These are phyloP conservation scores for Phytopythium delawarense DNA, from an alignment of 352 stramenopile species.

Conservation along the genomic window DNA sequence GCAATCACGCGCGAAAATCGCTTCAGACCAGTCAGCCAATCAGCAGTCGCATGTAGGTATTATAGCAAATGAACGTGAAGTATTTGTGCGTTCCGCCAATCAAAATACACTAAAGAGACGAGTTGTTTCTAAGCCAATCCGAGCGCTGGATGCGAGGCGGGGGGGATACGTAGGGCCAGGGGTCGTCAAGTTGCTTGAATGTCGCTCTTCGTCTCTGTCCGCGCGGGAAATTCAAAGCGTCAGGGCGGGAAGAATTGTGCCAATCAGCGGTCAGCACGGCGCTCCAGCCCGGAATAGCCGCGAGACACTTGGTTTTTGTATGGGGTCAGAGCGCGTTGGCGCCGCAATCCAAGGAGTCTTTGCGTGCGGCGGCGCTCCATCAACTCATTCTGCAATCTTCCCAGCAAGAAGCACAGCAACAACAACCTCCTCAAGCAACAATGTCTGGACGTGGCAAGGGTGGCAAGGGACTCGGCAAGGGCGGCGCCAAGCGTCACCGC, in stretches of 20 bases:
- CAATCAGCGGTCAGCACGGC: not conserved
- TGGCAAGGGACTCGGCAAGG: slow-evolving; percentile 80
- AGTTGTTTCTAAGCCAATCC: slow-evolving; percentile 20
- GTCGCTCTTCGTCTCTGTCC: not conserved
- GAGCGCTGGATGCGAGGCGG: too few relatives aligned
- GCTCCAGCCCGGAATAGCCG: too few relatives aligned
- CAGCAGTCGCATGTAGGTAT: not conserved
- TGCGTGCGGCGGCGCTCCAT: not conserved
- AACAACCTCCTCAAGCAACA: slow-evolving; percentile 23
- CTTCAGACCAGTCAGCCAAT: too few relatives aligned
- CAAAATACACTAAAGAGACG: slow-evolving; percentile 5
- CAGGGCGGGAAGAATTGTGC: not conserved
- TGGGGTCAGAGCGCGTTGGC: not conserved
- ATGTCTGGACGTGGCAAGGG: slow-evolving; percentile 87
- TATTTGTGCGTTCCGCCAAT: slow-evolving; percentile 7
- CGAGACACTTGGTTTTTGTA: not conserved
- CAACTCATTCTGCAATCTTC: slow-evolving; percentile 65
- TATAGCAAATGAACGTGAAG: slow-evolving; percentile 3
- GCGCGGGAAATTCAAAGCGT: slow-evolving; percentile 17
- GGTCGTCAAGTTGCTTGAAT: slow-evolving; percentile 13
- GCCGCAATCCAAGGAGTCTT: not conserved
- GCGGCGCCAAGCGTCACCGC: slow-evolving; percentile 82
- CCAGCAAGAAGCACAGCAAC: slow-evolving; percentile 24
- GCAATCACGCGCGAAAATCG: too few relatives aligned
- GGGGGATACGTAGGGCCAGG: slow-evolving; percentile 8